Percentiles rank a stretch among this genome's conserved stretches.
These are phyloP conservation scores for Ophiostoma montium DNA, from an alignment of 2,329 filamentous ascomycete species.

Conservation along the genomic window DNA sequence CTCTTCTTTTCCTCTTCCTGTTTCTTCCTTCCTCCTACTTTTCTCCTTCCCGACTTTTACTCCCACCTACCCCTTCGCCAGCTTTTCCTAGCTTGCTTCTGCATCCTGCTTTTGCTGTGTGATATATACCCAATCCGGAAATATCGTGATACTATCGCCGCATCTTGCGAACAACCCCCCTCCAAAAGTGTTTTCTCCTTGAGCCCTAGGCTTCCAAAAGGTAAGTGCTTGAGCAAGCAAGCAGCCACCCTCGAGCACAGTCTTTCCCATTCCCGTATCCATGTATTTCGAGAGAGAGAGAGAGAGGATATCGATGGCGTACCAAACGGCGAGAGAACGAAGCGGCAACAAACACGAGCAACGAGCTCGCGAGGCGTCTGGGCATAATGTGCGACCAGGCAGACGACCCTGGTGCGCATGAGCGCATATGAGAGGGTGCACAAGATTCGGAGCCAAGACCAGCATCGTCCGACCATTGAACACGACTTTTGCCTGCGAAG, in stretches of 20 bases:
- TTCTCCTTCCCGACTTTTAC: conserved; percentile 14
- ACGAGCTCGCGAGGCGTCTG: neutral
- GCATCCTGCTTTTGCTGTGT: conserved; percentile 14
- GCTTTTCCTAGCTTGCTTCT: conserved; percentile 12
- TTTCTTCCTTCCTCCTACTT: conserved; percentile 8
- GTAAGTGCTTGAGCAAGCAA: neutral
- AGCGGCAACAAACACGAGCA: neutral
- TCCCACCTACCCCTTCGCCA: conserved; percentile 12
- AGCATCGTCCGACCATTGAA: neutral
- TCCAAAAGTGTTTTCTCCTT: conserved; percentile 3
- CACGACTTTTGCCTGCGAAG: too few species aligned
- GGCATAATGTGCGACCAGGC: neutral
- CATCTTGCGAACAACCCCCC: conserved; percentile 1
- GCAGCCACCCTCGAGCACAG: neutral
- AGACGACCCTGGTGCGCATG: neutral
- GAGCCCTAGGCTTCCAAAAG: neutral
- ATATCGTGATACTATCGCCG: conserved; percentile 6
- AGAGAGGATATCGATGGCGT: too few species aligned
- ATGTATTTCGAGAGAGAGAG: neutral
- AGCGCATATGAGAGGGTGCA: neutral
- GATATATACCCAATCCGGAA: conserved; percentile 15
- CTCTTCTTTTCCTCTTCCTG: neutral
- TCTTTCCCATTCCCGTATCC: too few species aligned
- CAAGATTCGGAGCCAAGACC: conserved; percentile 1
- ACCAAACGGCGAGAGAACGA: neutral